phyloP scores from a whole-genome alignment of 441 rosid species.

The Jatropha podagrica region DNA sequence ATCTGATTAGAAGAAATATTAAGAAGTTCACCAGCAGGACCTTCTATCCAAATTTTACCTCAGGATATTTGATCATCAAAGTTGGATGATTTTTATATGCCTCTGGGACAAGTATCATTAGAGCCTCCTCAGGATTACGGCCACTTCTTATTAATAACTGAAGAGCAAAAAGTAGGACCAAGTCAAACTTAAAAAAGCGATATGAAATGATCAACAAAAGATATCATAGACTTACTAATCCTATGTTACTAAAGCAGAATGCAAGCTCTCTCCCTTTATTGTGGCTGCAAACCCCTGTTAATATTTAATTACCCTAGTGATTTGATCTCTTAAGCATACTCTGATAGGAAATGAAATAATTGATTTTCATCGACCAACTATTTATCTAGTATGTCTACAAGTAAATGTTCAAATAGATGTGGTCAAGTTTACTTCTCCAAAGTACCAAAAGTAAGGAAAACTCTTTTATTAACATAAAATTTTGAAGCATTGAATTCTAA shows the following conservation, averaged over 20 bases:
- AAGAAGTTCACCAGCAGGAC: neutral
- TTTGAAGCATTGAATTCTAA: neutral
- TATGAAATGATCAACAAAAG: neutral
- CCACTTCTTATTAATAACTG: slow-evolving; percentile 97
- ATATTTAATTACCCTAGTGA: slow-evolving; percentile 16
- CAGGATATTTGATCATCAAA: slow-evolving; percentile 80
- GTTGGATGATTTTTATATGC: slow-evolving; percentile 99
- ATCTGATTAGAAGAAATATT: neutral
- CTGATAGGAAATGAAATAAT: slow-evolving; percentile 16
- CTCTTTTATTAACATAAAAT: neutral
- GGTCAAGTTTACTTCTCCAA: neutral
- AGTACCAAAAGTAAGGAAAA: neutral
- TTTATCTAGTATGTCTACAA: slow-evolving; percentile 3
- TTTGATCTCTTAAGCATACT: slow-evolving; percentile 8
- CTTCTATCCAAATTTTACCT: slow-evolving; percentile 43
- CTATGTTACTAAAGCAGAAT: slow-evolving; percentile 20
- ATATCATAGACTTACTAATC: slow-evolving; percentile 16
- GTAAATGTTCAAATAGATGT: neutral
- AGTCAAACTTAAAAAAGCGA: slow-evolving; percentile 20
- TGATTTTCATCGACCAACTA: slow-evolving; percentile 13
- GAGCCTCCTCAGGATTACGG: slow-evolving; percentile 84
- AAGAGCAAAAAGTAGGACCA: slow-evolving; percentile 26
- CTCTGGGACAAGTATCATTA: slow-evolving; percentile 99
- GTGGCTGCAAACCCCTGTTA: slow-evolving; percentile 21
- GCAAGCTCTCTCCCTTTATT: slow-evolving; percentile 21